Conservation (phyloP, 768 basidiomycete species). For the Mycena metata region DNA sequence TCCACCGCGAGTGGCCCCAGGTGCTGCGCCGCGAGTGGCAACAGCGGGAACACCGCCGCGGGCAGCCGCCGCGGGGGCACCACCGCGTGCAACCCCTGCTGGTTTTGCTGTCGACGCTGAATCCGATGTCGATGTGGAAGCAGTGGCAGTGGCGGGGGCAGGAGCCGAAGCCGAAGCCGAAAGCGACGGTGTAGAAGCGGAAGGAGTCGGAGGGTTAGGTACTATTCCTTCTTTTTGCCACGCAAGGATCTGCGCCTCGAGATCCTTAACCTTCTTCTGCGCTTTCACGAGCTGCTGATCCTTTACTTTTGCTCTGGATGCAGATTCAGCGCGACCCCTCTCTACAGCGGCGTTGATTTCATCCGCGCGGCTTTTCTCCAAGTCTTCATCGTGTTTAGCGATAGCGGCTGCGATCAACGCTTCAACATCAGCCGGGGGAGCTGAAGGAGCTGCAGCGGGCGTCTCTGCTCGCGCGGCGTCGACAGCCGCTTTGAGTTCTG, state of each 20-base stretch:
- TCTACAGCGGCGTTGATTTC: conserved; percentile 79
- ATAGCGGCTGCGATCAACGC: conserved; percentile 66
- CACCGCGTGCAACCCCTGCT: conserved; percentile 1
- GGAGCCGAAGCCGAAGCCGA: conserved; percentile 30
- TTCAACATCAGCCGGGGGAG: conserved; percentile 53
- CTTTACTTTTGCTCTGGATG: conserved; percentile 75
- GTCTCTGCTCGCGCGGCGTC: conserved; percentile 57
- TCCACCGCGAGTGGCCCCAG: conserved; percentile 43
- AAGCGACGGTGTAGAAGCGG: conserved; percentile 43
- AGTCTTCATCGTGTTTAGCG: conserved; percentile 60
- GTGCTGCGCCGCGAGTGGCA: conserved; percentile 38
- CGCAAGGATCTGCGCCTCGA: conserved; percentile 73
- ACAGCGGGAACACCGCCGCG: conserved; percentile 24
- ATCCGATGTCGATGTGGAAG: conserved; percentile 6
- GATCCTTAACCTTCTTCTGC: conserved; percentile 74
- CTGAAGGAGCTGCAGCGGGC: conserved; percentile 39
- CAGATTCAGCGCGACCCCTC: conserved; percentile 74
- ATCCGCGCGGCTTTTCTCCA: conserved; percentile 61
- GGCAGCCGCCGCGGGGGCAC: conserved; percentile 11
- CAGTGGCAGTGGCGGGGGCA: conserved; percentile 42
- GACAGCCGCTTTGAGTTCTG: conserved; percentile 67
- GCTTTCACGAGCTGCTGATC: conserved; percentile 76
- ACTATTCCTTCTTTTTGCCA: conserved; percentile 66
- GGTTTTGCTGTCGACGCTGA: conserved; percentile 39
- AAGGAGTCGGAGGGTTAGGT: conserved; percentile 39